phyloP scores from a whole-genome alignment of 2,329 filamentous ascomycete species.

The Verticillium nubilum region DNA sequence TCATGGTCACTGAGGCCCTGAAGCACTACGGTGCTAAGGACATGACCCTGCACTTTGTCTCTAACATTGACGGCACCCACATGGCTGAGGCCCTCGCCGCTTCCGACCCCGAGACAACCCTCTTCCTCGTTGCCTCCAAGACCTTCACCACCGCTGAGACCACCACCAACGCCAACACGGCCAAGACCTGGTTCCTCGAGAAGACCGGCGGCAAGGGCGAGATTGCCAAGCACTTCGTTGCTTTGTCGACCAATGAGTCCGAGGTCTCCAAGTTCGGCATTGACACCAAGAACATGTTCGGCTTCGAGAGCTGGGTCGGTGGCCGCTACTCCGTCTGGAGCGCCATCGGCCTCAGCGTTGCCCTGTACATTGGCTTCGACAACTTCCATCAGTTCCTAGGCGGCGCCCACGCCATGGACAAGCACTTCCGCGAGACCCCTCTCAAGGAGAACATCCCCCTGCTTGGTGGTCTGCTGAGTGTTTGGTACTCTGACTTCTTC shows the following conservation, averaged over 20 bases:
- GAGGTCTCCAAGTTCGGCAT: slow-evolving; percentile 99
- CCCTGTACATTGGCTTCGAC: slow-evolving; percentile 91
- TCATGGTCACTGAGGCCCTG: slow-evolving; percentile 98
- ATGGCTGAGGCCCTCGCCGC: slow-evolving; percentile 85
- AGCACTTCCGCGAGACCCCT: slow-evolving; percentile 89
- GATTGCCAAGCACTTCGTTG: slow-evolving; percentile 98
- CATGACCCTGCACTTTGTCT: slow-evolving; percentile 94
- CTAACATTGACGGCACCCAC: slow-evolving; percentile 98
- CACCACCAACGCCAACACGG: slow-evolving; percentile 92
- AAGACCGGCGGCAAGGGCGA: slow-evolving; percentile 70
- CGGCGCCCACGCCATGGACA: slow-evolving; percentile 96
- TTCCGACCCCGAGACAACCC: slow-evolving; percentile 94
- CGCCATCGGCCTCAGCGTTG: slow-evolving; percentile 91
- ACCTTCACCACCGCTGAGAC: slow-evolving; percentile 99
- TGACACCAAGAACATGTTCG: slow-evolving; percentile 99
- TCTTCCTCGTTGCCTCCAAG: slow-evolving; percentile 98
- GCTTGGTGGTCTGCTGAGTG: slow-evolving; percentile 85
- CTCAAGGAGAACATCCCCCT: slow-evolving; percentile 93
- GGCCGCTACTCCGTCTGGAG: slow-evolving; percentile 99
- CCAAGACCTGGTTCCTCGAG: slow-evolving; percentile 95
- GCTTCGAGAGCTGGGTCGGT: slow-evolving; percentile 97
- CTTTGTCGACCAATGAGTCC: slow-evolving; percentile 88
- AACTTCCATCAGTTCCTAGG: slow-evolving; percentile 96
- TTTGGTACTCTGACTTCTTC: slow-evolving; percentile 99
- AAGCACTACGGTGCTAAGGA: slow-evolving; percentile 87